Evolutionary conservation across 768 basidiomycete genomes (phyloP).

Genomic region (Suillus subluteus): DNA sequence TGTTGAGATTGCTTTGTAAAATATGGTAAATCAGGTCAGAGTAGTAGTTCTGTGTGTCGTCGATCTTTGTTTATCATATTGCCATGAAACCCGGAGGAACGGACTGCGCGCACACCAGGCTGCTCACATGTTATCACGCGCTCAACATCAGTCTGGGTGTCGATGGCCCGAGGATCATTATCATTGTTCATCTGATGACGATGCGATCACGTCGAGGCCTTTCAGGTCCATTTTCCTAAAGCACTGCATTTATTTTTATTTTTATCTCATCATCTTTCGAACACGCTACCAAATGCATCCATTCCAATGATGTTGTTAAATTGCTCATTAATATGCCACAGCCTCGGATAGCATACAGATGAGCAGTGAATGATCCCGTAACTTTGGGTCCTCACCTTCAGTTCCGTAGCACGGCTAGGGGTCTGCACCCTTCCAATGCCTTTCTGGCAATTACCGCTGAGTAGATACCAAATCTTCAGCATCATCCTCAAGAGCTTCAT

Average conservation of each 20-base stretch:
- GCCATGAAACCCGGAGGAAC: neutral
- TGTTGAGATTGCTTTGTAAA: constrained; percentile 78
- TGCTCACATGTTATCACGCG: too few relatives aligned
- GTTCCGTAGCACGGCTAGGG: neutral
- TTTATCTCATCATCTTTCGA: neutral
- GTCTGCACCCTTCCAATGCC: neutral
- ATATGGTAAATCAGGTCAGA: neutral
- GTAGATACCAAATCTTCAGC: constrained; percentile 32
- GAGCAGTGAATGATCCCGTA: constrained; percentile 1
- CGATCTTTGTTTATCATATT: neutral
- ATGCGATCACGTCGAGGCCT: neutral
- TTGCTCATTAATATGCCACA: neutral
- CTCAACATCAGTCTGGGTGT: neutral
- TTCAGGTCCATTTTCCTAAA: neutral
- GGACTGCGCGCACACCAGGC: neutral
- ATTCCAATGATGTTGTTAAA: neutral
- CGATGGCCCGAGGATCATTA: neutral
- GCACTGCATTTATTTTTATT: neutral
- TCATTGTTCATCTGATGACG: neutral
- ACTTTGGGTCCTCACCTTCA: constrained; percentile 4
- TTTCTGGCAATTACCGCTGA: constrained; percentile 26
- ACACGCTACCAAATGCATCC: neutral
- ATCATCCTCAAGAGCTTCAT: constrained; percentile 30
- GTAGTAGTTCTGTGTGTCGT: neutral
- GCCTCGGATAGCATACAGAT: neutral